A percentile compares a stretch with the other conserved stretches of the same genome.
These are phyloP conservation scores for Tripterygium wilfordii DNA, from an alignment of 177 flowering plant genomes.

Conservation along the genomic window DNA sequence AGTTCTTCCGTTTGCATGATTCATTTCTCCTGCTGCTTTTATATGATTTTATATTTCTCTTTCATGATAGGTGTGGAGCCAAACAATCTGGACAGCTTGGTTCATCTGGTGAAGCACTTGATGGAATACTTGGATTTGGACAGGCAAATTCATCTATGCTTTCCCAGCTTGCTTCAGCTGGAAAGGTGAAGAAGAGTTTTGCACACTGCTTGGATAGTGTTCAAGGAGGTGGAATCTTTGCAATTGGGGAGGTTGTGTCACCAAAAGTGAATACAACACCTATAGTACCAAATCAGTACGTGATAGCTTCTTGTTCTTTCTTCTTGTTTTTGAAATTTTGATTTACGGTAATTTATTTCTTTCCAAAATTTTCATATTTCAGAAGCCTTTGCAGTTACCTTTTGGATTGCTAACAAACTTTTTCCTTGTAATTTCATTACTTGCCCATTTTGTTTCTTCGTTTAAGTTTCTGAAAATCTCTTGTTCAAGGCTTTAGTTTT, in stretches of 20 bases:
- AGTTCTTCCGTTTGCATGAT: too few relatives aligned
- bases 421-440: too few relatives aligned
- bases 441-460: too few relatives aligned
- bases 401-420: too few relatives aligned
- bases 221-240: slow-evolving; percentile 70
- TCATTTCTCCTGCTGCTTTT: too few relatives aligned
- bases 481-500: not conserved
- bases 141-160: slow-evolving; percentile 60
- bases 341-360: too few relatives aligned
- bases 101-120: slow-evolving; percentile 45
- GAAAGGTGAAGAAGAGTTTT: slow-evolving; percentile 48
- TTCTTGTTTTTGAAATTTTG: not conserved
- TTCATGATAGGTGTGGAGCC: slow-evolving; percentile 47
- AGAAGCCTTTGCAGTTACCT: too few relatives aligned
- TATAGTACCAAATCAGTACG: slow-evolving; percentile 53
- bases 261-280: slow-evolving; percentile 53
- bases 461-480: too few relatives aligned
- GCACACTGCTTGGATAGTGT: slow-evolving; percentile 59
- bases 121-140: slow-evolving; percentile 79
- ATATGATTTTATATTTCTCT: not conserved
- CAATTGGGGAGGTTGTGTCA: slow-evolving; percentile 61
- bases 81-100: slow-evolving; percentile 56
- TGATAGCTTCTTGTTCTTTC: slow-evolving; percentile 6
- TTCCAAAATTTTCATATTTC: too few relatives aligned
- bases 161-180: slow-evolving; percentile 60